Evolutionary conservation across 2,329 filamentous ascomycete species (phyloP).

Genomic region (Aspergillus luchuensis): DNA sequence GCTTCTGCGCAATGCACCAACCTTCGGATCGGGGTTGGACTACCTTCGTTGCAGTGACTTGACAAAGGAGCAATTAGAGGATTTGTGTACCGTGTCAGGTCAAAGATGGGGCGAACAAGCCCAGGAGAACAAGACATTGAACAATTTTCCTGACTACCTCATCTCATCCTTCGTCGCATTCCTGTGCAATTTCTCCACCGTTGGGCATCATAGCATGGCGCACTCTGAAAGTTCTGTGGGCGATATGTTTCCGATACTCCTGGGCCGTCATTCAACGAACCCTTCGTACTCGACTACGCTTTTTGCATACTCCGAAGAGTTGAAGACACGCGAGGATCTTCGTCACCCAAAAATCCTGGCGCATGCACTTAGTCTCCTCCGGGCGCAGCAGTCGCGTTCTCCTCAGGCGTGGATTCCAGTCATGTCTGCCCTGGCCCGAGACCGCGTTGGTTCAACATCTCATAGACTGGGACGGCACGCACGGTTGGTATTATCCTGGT

Average conservation of each 20-base stretch:
- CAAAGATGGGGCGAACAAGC: slow-evolving; percentile 17
- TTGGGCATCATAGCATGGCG: slow-evolving; percentile 14
- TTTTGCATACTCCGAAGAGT: slow-evolving; percentile 22
- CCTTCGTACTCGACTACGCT: slow-evolving; percentile 19
- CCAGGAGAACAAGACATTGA: slow-evolving; percentile 25
- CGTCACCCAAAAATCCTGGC: slow-evolving; percentile 33
- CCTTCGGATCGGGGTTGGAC: slow-evolving; percentile 44
- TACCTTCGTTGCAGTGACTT: slow-evolving; percentile 45
- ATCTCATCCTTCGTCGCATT: slow-evolving; percentile 50
- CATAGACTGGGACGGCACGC: slow-evolving; percentile 24
- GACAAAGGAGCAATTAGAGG: slow-evolving; percentile 33
- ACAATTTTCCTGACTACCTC: slow-evolving; percentile 36
- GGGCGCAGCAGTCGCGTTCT: slow-evolving; percentile 30
- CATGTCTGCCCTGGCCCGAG: slow-evolving; percentile 33
- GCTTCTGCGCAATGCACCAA: slow-evolving; percentile 50
- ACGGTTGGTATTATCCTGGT: slow-evolving; percentile 42
- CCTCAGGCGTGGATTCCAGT: slow-evolving; percentile 41
- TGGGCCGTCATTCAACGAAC: slow-evolving; percentile 13
- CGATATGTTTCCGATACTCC: slow-evolving; percentile 34
- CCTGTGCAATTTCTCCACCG: slow-evolving; percentile 38
- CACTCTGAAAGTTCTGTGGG: slow-evolving; percentile 21
- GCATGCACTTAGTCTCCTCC: slow-evolving; percentile 43
- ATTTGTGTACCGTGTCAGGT: slow-evolving; percentile 30
- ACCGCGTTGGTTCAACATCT: slow-evolving; percentile 24
- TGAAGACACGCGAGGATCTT: slow-evolving; percentile 13